Evolutionary conservation across 1,139 yeast genomes (phyloP).

Genomic region (Spencermartinsiella ligniputridi): DNA sequence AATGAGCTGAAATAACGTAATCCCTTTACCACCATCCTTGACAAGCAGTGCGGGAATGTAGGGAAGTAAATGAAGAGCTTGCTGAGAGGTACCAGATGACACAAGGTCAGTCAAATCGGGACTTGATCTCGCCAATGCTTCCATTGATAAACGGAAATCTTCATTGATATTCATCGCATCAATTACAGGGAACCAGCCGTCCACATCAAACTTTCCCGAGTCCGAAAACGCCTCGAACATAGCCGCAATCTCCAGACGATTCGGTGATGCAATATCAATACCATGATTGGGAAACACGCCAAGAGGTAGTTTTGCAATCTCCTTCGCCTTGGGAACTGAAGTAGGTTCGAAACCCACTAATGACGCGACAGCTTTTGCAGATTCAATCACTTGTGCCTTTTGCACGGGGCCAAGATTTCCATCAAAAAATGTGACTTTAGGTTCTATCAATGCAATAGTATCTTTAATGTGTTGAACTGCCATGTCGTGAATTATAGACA

Average conservation of each 20-base stretch:
- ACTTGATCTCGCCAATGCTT: slow-evolving; percentile 28
- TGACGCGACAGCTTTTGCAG: slow-evolving; percentile 23
- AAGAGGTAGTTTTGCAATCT: slow-evolving; percentile 24
- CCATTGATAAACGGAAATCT: slow-evolving; percentile 42
- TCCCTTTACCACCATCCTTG: slow-evolving; percentile 67
- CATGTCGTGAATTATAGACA: slow-evolving; percentile 60
- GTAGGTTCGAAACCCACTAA: slow-evolving; percentile 71
- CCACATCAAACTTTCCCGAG: slow-evolving; percentile 54
- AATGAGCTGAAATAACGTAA: slow-evolving; percentile 45
- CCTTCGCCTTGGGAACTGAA: slow-evolving; percentile 54
- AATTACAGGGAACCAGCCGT: slow-evolving; percentile 69
- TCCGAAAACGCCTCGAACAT: slow-evolving; percentile 49
- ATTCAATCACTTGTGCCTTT: slow-evolving; percentile 39
- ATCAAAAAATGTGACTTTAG: slow-evolving; percentile 54
- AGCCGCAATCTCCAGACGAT: slow-evolving; percentile 53
- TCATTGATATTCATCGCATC: slow-evolving; percentile 57
- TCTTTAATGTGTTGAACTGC: slow-evolving; percentile 40
- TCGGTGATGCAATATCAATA: slow-evolving; percentile 59
- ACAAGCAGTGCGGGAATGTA: slow-evolving; percentile 63
- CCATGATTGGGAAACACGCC: slow-evolving; percentile 35
- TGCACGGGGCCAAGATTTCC: slow-evolving; percentile 55
- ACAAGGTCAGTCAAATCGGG: slow-evolving; percentile 30
- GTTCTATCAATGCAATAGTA: slow-evolving; percentile 24
- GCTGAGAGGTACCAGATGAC: slow-evolving; percentile 57
- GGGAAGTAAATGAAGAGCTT: slow-evolving; percentile 66